phyloP scores from a whole-genome alignment of 371 early-diverging fungal genomes.

The Mucor plumbeus region DNA sequence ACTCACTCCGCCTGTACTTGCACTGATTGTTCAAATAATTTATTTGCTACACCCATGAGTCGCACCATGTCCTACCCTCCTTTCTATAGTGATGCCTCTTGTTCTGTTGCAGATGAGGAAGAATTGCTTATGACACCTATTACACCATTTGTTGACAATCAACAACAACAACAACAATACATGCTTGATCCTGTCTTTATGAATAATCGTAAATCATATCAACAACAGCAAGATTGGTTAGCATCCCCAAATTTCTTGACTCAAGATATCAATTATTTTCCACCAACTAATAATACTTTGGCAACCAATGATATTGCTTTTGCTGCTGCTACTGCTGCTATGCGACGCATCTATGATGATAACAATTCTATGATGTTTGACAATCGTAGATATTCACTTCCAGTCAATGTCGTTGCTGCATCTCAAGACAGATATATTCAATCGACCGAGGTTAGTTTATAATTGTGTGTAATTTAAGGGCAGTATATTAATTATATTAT shows the following conservation, averaged over 20 bases:
- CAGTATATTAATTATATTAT: too few species aligned
- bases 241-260: background rate
- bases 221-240: slow-evolving; percentile 6
- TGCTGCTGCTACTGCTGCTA: background rate
- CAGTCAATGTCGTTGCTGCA: background rate
- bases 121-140: slow-evolving; percentile 35
- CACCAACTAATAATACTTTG: background rate
- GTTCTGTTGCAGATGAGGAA: slow-evolving; percentile 24
- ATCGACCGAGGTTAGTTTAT: slow-evolving; percentile 17
- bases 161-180: background rate
- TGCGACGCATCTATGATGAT: slow-evolving; percentile 7
- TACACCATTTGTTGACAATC: slow-evolving; percentile 25
- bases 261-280: background rate
- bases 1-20: slow-evolving; percentile 12
- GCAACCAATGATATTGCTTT: slow-evolving; percentile 5
- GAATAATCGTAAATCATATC: slow-evolving; percentile 6
- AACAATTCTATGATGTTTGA: slow-evolving; percentile 11
- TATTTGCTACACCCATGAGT: slow-evolving; percentile 26
- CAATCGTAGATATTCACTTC: slow-evolving; percentile 20
- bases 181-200: slow-evolving; percentile 18
- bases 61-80: slow-evolving; percentile 29
- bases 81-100: slow-evolving; percentile 23
- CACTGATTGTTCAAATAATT: slow-evolving; percentile 11
- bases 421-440: slow-evolving; percentile 8
- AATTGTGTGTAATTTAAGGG: background rate